Evolutionary conservation across 192 early-diverging fungal species (phyloP).

Genomic region (Coemansia sp.): DNA sequence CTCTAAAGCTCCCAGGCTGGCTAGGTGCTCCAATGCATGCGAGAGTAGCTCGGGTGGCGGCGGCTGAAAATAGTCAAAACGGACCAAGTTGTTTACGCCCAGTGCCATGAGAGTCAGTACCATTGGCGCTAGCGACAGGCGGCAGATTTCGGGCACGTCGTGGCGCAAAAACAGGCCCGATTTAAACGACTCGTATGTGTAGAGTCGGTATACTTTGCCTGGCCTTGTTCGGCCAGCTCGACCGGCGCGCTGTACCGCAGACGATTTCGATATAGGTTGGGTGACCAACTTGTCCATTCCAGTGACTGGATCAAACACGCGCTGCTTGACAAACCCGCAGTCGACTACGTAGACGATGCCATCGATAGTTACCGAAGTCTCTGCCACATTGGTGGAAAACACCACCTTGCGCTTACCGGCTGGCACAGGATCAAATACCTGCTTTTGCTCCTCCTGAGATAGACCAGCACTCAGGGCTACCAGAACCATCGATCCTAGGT

Average conservation of each 20-base stretch:
- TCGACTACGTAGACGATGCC: constrained; percentile 95
- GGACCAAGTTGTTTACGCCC: constrained; percentile 91
- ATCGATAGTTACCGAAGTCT: constrained; percentile 95
- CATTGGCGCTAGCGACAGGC: constrained; percentile 82
- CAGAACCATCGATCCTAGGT: constrained; percentile 71
- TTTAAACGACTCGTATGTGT: constrained; percentile 82
- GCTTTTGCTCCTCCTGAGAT: constrained; percentile 83
- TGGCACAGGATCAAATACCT: constrained; percentile 86
- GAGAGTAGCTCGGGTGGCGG: constrained; percentile 92
- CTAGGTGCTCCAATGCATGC: constrained; percentile 82
- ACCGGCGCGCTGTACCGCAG: constrained; percentile 87
- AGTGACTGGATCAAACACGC: constrained; percentile 83
- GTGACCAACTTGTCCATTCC: constrained; percentile 93
- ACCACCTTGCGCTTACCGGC: constrained; percentile 84
- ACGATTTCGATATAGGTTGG: constrained; percentile 84
- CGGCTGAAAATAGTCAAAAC: constrained; percentile 96
- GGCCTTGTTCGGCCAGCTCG: constrained; percentile 91
- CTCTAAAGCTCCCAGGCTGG: constrained; percentile 82
- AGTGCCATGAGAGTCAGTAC: constrained; percentile 87
- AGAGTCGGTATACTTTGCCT: constrained; percentile 93
- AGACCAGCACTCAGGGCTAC: constrained; percentile 86
- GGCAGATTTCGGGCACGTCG: constrained; percentile 89
- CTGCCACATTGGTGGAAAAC: constrained; percentile 95
- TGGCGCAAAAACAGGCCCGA: constrained; percentile 90
- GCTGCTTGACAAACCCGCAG: constrained; percentile 90